These are phyloP conservation scores for Hyaloperonospora arabidopsidis DNA, from an alignment of 352 stramenopile genomes.

Conservation along the genomic window DNA sequence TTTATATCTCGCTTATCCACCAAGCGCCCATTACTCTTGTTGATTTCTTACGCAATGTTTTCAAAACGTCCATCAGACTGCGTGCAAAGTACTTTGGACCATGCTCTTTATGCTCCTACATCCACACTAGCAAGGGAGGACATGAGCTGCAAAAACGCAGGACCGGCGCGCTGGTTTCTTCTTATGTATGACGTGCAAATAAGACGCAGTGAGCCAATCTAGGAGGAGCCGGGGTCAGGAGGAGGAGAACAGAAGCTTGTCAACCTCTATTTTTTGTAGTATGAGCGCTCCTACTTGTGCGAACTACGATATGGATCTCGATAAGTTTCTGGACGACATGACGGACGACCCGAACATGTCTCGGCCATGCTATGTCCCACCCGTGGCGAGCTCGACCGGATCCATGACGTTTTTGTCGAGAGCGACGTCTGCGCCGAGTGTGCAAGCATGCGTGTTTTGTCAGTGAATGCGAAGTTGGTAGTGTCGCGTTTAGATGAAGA, in stretches of 20 bases:
- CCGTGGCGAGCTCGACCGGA: conserved; percentile 52
- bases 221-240: conserved; percentile 29
- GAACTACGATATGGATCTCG: conserved; percentile 79
- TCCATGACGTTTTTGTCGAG: conserved; percentile 20
- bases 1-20: too few relatives aligned
- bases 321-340: conserved; percentile 81
- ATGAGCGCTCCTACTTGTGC: conserved; percentile 12
- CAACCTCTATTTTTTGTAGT: conserved; percentile 81
- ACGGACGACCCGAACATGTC: conserved; percentile 76
- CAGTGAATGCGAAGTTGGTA: not conserved
- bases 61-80: too few relatives aligned
- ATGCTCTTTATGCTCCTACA: too few relatives aligned
- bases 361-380: conserved; percentile 36
- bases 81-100: too few relatives aligned
- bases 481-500: conserved; percentile 1
- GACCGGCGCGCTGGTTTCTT: conserved; percentile 64
- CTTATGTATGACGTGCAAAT: conserved; percentile 69
- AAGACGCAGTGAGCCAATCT: conserved; percentile 81
- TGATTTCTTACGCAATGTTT: too few relatives aligned
- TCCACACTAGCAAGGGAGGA: conserved; percentile 16
- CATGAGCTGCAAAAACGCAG: conserved; percentile 54
- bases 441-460: not conserved
- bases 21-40: too few relatives aligned
- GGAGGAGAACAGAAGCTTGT: conserved; percentile 82
- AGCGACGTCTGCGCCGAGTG: conserved; percentile 9